Conservation (phyloP, 306 rosid species). For the Vigna nakashimae region DNA sequence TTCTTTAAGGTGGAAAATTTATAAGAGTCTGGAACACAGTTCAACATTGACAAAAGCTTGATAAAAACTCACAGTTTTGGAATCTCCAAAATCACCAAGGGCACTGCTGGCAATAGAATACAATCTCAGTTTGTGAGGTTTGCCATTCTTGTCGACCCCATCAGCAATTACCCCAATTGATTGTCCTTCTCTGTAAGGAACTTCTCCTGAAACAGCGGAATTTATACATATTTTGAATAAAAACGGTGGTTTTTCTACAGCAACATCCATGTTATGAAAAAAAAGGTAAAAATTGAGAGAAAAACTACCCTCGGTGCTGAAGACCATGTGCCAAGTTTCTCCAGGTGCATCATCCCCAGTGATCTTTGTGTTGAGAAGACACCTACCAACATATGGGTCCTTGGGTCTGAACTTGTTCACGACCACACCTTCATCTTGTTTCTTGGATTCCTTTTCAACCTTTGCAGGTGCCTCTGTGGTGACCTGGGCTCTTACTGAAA, state of each 20-base stretch:
- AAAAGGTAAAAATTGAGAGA: background rate
- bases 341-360: conserved; percentile 97
- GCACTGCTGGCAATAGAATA: conserved; percentile 97
- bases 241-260: background rate
- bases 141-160: conserved; percentile 89
- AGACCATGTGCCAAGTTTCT: conserved; percentile 96
- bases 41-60: background rate
- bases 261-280: background rate
- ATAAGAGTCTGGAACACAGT: background rate
- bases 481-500: conserved; percentile 81
- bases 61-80: conserved; percentile 74
- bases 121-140: conserved; percentile 88
- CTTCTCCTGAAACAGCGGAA: conserved; percentile 62
- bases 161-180: conserved; percentile 86
- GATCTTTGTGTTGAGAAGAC: conserved; percentile 90
- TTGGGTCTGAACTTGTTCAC: conserved; percentile 90
- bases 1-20: background rate
- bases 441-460: conserved; percentile 82
- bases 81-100: conserved; percentile 91
- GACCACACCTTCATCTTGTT: conserved; percentile 84
- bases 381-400: conserved; percentile 70
- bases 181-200: conserved; percentile 93
- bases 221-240: background rate
- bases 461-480: conserved; percentile 87
- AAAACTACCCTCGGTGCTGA: conserved; percentile 79